Percentiles rank a stretch among this genome's conserved stretches.
Conservation (phyloP, 495 filamentous ascomycete species). For the Aspergillus leporis region DNA sequence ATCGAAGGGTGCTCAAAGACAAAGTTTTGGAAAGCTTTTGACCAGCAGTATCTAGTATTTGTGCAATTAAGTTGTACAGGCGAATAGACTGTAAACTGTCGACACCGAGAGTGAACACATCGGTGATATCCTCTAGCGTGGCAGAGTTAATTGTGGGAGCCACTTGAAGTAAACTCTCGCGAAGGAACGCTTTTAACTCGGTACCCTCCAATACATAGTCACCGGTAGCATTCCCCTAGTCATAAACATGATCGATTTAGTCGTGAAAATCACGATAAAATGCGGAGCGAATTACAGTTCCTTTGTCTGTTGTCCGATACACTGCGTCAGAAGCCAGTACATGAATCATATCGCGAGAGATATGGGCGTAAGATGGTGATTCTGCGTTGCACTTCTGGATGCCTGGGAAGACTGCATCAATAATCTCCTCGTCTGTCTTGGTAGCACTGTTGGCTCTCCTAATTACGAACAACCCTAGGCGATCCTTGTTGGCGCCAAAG, state of each 20-base stretch:
- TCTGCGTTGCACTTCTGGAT: slow-evolving; percentile 44
- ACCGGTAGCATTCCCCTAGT: slow-evolving; percentile 19
- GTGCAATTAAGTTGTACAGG: slow-evolving; percentile 39
- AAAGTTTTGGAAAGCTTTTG: slow-evolving; percentile 40
- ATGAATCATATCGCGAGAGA: slow-evolving; percentile 51
- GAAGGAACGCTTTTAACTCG: slow-evolving; percentile 23
- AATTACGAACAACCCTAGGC: slow-evolving; percentile 44
- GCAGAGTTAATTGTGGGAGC: slow-evolving; percentile 17
- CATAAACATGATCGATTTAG: slow-evolving; percentile 45
- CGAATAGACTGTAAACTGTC: slow-evolving; percentile 52
- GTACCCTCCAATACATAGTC: slow-evolving; percentile 11
- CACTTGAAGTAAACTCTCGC: slow-evolving; percentile 18
- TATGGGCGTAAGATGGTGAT: slow-evolving; percentile 48
- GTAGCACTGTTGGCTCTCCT: slow-evolving; percentile 24
- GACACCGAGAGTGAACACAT: slow-evolving; percentile 50
- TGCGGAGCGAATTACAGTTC: slow-evolving; percentile 50
- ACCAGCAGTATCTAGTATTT: slow-evolving; percentile 26
- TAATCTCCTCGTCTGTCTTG: slow-evolving; percentile 35
- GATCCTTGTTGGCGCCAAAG: slow-evolving; percentile 30
- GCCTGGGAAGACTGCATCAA: slow-evolving; percentile 45
- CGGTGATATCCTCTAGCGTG: slow-evolving; percentile 25
- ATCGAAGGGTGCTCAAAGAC: slow-evolving; percentile 43
- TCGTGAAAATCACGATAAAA: slow-evolving; percentile 46
- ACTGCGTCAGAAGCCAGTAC: slow-evolving; percentile 37
- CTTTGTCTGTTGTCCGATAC: slow-evolving; percentile 53